Percentiles rank a stretch among this genome's conserved stretches.
phyloP scores from a whole-genome alignment of 768 basidiomycete genomes.

The Crepidotus variabilis region DNA sequence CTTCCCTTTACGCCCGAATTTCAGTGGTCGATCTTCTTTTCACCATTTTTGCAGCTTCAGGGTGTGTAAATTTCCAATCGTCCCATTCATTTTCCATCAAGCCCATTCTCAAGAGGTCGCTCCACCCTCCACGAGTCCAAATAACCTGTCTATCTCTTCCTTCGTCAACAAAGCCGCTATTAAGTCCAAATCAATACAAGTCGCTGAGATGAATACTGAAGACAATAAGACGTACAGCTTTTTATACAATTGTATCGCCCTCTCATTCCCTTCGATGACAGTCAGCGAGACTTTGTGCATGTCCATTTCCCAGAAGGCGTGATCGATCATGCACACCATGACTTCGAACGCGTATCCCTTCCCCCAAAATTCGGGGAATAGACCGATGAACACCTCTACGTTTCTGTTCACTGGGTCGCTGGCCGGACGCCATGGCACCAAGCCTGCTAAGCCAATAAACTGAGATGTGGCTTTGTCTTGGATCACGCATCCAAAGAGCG shows the following conservation, averaged over 20 bases:
- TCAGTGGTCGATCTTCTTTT: background rate
- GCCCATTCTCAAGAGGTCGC: conserved; percentile 20
- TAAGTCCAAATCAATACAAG: background rate
- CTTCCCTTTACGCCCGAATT: no score
- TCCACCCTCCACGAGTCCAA: conserved; percentile 24
- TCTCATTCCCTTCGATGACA: conserved; percentile 15
- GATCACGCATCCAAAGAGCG: background rate
- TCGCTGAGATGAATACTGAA: background rate
- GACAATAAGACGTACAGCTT: conserved; percentile 11
- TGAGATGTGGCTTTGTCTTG: background rate
- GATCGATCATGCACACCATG: conserved; percentile 13
- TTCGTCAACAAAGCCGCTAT: conserved; percentile 25
- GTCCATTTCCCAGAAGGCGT: conserved; percentile 12
- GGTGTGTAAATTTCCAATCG: background rate
- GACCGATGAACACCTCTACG: background rate
- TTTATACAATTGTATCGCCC: conserved; percentile 12
- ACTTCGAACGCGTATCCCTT: conserved; percentile 16
- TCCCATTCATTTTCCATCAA: conserved; percentile 21
- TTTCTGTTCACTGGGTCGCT: background rate
- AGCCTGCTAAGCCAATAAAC: background rate
- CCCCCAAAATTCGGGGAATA: conserved; percentile 2
- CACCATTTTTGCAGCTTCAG: background rate
- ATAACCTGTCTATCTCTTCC: conserved; percentile 19
- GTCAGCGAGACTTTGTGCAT: conserved; percentile 16
- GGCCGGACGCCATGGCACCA: background rate